Base-by-base conservation (phyloP, 1,284 basidiomycete species). In the Apiotrichum veenhuisii region DNA sequence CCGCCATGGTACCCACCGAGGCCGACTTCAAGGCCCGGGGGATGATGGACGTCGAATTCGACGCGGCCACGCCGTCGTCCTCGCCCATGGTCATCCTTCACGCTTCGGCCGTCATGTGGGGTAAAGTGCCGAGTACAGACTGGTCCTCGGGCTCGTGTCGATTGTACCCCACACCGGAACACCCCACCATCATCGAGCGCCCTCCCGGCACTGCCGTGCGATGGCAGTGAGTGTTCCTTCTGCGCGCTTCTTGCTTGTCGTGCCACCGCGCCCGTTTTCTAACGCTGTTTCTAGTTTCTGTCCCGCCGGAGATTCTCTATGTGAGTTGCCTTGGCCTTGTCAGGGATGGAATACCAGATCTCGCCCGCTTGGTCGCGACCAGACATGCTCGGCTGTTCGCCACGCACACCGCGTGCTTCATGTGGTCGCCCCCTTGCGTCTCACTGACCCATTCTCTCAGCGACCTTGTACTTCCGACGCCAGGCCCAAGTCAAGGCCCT, bases 401-500 rank as follows among this genome's bases (percentile, higher is more conserved):
- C 36, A 10, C 9, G 14, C 14, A 17, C 15, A 18, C 11, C 9
- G 22, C 30, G 20, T 34, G 34, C 18, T 37, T 37, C 8, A 10
- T 27, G 2, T 27, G 23, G 4, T 44, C 4, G 17, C 11, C 36
- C 22, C 26, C 12, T 5, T n/a, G n/a, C n/a, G n/a, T n/a, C n/a
- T n/a, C 15, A 20, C 47, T 51, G 23, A 46, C 42, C 2, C 5
- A 36, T n/a, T 18, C 20, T n/a, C n/a, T 1, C 38, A 59, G 62
- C 51, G 14, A 40, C 43, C 9, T 5, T 49, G 0, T 38, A 43
- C 47, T 69, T 69, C 47, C 64, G 68, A 0, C 60, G 66, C 9
- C 59, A 66, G 37, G 61, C 61, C 0, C 66, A 68, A 44, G 44
- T 70, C 30, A 57, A 64, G 23, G 63, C 63, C 0, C 50, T 70